phyloP scores from a whole-genome alignment of 176 grass and related monocot species.

The Aegilops tauschii region DNA sequence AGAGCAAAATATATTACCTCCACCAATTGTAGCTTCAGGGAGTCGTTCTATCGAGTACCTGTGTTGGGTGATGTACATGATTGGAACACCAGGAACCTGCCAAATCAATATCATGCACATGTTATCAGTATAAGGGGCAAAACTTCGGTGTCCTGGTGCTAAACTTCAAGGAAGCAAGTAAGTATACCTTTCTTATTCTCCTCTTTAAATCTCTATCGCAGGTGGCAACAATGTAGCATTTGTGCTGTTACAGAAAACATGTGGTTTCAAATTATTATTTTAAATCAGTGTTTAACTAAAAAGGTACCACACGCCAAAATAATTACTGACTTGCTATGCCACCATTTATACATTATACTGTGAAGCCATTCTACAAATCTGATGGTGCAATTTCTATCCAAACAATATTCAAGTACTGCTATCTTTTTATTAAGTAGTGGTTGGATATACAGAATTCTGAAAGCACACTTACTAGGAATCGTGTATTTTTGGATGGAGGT shows the following conservation, averaged over 20 bases:
- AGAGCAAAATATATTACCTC: slow-evolving; percentile 40
- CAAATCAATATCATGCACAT: neutral
- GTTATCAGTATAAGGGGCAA: neutral
- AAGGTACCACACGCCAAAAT: neutral
- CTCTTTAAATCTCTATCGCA: slow-evolving; percentile 91
- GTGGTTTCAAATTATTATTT: neutral
- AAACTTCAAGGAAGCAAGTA: neutral
- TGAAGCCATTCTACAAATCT: too few species aligned
- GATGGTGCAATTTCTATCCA: too few species aligned
- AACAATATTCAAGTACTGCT: too few species aligned
- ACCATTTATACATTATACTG: too few species aligned
- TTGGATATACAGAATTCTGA: too few species aligned
- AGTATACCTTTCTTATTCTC: slow-evolving; percentile 95
- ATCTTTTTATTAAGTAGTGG: too few species aligned
- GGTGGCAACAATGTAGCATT: slow-evolving; percentile 90
- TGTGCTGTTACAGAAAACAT: slow-evolving; percentile 60
- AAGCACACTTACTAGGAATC: too few species aligned
- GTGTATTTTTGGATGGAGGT: too few species aligned
- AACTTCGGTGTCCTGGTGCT: neutral
- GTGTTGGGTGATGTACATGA: slow-evolving; percentile 86
- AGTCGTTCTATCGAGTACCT: slow-evolving; percentile 82
- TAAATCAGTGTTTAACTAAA: neutral
- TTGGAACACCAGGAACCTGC: slow-evolving; percentile 82
- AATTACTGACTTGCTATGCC: neutral
- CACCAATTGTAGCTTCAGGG: slow-evolving; percentile 87